phyloP scores from a whole-genome alignment of 495 filamentous ascomycete species.

The Aspergillus indologenus region DNA sequence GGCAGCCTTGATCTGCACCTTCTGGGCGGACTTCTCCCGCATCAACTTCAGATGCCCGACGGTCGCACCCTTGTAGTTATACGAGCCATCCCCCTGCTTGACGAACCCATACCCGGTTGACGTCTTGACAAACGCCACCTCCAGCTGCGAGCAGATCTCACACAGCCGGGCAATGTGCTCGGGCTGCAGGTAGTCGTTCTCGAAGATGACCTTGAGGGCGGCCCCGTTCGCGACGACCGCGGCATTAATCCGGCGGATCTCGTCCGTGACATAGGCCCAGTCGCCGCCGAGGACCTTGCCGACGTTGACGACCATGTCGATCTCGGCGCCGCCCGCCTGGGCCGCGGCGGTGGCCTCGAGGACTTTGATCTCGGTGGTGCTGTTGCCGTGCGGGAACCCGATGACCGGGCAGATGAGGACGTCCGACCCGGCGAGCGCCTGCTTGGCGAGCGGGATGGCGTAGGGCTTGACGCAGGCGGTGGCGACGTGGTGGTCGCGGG shows the following conservation, averaged over 20 bases:
- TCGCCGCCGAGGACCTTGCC: conserved; percentile 53
- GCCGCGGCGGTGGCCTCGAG: conserved; percentile 49
- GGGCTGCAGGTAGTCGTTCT: conserved; percentile 15
- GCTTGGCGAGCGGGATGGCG: conserved; percentile 43
- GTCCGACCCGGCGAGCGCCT: conserved; percentile 42
- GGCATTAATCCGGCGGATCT: conserved; percentile 49
- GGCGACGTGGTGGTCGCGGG: conserved; percentile 46
- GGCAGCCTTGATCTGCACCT: conserved; percentile 55
- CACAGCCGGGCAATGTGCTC: conserved; percentile 48
- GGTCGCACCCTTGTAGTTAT: conserved; percentile 51
- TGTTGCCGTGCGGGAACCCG: conserved; percentile 58
- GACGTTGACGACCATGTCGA: conserved; percentile 60
- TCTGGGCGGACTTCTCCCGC: conserved; percentile 40
- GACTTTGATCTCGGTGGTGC: conserved; percentile 51
- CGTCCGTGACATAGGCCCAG: conserved; percentile 51
- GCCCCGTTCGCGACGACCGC: conserved; percentile 39
- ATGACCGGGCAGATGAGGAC: conserved; percentile 55
- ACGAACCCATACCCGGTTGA: conserved; percentile 57
- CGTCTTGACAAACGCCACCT: conserved; percentile 57
- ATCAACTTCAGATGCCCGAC: conserved; percentile 50
- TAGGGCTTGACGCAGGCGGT: conserved; percentile 58
- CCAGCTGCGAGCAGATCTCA: conserved; percentile 45
- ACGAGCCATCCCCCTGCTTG: conserved; percentile 47
- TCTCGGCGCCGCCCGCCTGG: conserved; percentile 46
- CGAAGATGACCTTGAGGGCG: conserved; percentile 56